Percentiles rank a stretch among this genome's conserved stretches.
Conservation (phyloP, 2,329 filamentous ascomycete species). For the Aspergillus jensenii region DNA sequence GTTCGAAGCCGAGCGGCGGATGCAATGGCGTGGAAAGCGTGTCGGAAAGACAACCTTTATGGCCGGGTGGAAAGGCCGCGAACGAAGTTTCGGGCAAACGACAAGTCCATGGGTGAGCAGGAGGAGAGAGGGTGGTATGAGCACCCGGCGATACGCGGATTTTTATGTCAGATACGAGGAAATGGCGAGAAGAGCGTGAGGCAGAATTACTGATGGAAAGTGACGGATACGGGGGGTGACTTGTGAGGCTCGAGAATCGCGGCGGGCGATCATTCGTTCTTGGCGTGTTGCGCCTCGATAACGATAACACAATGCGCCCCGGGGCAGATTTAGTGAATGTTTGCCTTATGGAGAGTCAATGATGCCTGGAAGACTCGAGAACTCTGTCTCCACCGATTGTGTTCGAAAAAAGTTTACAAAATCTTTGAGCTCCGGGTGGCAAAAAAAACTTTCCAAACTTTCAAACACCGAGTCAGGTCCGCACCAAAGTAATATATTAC, state of each 20-base stretch:
- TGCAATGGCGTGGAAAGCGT: neutral
- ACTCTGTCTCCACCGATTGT: neutral
- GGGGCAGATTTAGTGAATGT: neutral
- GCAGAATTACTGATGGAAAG: neutral
- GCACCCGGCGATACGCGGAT: neutral
- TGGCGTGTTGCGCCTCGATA: slow-evolving; percentile 4
- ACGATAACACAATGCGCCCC: neutral
- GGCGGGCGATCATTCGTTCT: neutral
- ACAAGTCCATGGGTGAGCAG: neutral
- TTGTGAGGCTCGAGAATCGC: slow-evolving; percentile 1
- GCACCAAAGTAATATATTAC: neutral
- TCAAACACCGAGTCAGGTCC: neutral
- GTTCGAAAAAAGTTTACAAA: neutral
- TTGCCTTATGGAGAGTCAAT: neutral
- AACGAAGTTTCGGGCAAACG: neutral
- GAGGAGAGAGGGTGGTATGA: neutral
- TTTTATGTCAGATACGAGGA: neutral
- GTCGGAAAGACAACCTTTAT: neutral
- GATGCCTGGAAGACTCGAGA: neutral
- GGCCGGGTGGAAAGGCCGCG: neutral
- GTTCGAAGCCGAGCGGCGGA: neutral
- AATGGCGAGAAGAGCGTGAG: neutral
- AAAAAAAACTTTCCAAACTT: neutral
- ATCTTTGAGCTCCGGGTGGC: neutral
- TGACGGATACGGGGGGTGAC: neutral